Evolutionary conservation across 352 stramenopile genomes (phyloP), one percentile per base, ranked within the genome.

Genomic region (Phytopythium litorale): DNA sequence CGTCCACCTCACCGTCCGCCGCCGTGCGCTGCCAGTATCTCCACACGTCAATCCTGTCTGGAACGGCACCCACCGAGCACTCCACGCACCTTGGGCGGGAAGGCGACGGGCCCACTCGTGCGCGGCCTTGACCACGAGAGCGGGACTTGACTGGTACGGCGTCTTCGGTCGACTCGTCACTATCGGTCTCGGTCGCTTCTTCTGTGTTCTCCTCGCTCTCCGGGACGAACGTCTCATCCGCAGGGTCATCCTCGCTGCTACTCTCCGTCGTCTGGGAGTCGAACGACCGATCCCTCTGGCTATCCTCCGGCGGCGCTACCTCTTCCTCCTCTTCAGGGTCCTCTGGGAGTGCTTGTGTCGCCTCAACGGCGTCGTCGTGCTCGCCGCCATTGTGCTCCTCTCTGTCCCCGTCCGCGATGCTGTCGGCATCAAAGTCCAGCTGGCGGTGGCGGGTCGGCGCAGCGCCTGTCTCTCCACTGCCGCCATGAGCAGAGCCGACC

Each of bases 1-100:
- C 19, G 63, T 79, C 79, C 81, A 91, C 18, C 65, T 72, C 30
- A 79, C 54, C 1, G 45, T 77, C 45, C 46, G 35, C 13, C 73
- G 71, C 5, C 75, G 63, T 30, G 32, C 37, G 53, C 68, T 74
- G 55, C 21, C 15, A 12, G 0, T 5, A 4, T 21, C 1, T 21
- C 15, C 33, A 37, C 18, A 45, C 25, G 16, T 40, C 8, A 55
- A 2, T 21, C 15, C 38, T 43, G 38, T 43, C 7, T 19, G 38
- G 15, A 16, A 19, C 38, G 12, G 13, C 11, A 19, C 9, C n/a
- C 38, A 43, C 38, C 15, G 11, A 43, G 11, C 16, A 23, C 6
- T 43, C 5, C 40, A 46, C 40, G n/a, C 18, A 46, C 40, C 16
- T n/a, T 46, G 40, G 40, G 40, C 18, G 18, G 15, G 40, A n/a